Evolutionary conservation across 495 filamentous ascomycete species (phyloP).

Genomic region (Glonium stellatum): DNA sequence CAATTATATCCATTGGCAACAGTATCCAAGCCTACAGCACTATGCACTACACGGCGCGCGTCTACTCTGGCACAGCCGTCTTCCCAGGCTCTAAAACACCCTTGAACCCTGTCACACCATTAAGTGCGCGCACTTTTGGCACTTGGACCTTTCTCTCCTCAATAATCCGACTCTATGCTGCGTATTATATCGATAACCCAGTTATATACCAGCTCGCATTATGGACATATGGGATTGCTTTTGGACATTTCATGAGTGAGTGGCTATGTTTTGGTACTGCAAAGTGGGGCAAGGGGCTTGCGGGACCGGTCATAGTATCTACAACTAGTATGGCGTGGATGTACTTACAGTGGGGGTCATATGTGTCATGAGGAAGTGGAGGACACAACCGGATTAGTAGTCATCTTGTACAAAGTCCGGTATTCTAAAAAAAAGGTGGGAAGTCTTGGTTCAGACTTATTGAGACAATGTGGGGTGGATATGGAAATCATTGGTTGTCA

Average conservation of each 20-base stretch:
- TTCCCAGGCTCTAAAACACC: slow-evolving; percentile 32
- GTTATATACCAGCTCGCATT: slow-evolving; percentile 69
- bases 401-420: no score
- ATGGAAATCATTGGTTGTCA: no score
- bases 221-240: slow-evolving; percentile 73
- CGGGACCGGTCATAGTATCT: slow-evolving; percentile 67
- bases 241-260: slow-evolving; percentile 75
- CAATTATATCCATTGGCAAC: slow-evolving; percentile 71
- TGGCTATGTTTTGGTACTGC: slow-evolving; percentile 69
- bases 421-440: no score
- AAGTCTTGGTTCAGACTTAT: no score
- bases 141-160: slow-evolving; percentile 79
- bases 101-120: slow-evolving; percentile 50
- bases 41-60: slow-evolving; percentile 61
- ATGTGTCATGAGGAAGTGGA: slow-evolving; percentile 40
- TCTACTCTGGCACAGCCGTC: slow-evolving; percentile 55
- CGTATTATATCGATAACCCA: slow-evolving; percentile 70
- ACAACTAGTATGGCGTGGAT: slow-evolving; percentile 73
- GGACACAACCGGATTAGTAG: not conserved
- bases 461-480: no score
- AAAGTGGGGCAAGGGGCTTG: slow-evolving; percentile 58
- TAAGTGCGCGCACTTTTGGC: slow-evolving; percentile 79
- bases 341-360: slow-evolving; percentile 59
- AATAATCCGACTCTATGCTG: slow-evolving; percentile 74
- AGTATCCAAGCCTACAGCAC: slow-evolving; percentile 73